These are phyloP conservation scores for Colletotrichum sp. DNA, from an alignment of 2,329 filamentous ascomycete species.

Conservation along the genomic window DNA sequence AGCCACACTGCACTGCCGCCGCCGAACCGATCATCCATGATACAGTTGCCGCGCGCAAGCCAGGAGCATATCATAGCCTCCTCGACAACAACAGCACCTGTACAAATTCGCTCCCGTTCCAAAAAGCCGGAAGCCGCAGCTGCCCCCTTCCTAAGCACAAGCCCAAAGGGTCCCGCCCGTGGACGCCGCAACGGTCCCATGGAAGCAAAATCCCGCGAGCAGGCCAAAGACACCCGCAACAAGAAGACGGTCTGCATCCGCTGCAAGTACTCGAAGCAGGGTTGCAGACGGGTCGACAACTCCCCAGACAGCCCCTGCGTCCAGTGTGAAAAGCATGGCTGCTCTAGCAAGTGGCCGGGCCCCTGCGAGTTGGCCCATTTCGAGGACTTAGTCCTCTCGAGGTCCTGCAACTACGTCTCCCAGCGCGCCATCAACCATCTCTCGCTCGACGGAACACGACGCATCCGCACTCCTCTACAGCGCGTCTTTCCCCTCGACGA, in stretches of 20 bases:
- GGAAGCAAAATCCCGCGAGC: not conserved
- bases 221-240: slow-evolving; percentile 18
- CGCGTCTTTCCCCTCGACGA: slow-evolving; percentile 40
- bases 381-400: slow-evolving; percentile 45
- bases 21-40: not conserved
- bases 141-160: not conserved
- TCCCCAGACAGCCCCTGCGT: not conserved
- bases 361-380: slow-evolving; percentile 48
- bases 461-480: slow-evolving; percentile 44
- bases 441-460: slow-evolving; percentile 35
- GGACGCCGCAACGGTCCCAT: slow-evolving; percentile 17
- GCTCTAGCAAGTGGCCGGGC: slow-evolving; percentile 11
- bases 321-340: slow-evolving; percentile 9
- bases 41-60: not conserved
- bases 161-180: not conserved
- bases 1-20: not conserved
- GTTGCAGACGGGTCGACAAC: slow-evolving; percentile 3
- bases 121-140: not conserved
- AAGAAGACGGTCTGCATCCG: slow-evolving; percentile 22
- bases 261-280: slow-evolving; percentile 19
- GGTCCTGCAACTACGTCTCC: slow-evolving; percentile 49
- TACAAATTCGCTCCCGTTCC: not conserved
- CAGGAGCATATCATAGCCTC: not conserved
- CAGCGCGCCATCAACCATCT: slow-evolving; percentile 46
- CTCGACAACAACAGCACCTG: not conserved